Percentiles rank a stretch among this genome's conserved stretches.
Conservation (phyloP, 2,329 filamentous ascomycete species). For the Phyllosticta ampelicida region DNA sequence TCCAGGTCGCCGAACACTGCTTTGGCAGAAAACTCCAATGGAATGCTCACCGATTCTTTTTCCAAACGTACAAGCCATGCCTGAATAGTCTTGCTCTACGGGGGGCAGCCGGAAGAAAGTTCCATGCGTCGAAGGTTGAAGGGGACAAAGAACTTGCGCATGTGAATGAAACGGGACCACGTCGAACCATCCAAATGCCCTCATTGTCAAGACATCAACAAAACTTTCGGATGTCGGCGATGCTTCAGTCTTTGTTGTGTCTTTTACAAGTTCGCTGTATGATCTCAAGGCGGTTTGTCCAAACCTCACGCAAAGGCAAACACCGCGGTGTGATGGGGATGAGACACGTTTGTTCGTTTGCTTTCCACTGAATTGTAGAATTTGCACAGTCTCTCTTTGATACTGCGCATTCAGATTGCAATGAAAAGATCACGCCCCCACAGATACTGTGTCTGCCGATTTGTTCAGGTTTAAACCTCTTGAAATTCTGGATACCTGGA, state of each 20-base stretch:
- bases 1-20: too few relatives aligned
- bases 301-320: background rate
- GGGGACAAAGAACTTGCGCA: background rate
- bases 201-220: background rate
- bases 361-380: background rate
- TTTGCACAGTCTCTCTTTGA: background rate
- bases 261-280: background rate
- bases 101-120: background rate
- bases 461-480: background rate
- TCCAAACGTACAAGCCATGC: background rate
- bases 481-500: background rate
- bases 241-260: background rate
- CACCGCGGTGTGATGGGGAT: background rate
- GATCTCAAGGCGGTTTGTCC: background rate
- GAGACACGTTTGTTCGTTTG: background rate
- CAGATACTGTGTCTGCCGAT: background rate
- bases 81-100: background rate
- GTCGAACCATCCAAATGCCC: background rate
- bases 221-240: background rate
- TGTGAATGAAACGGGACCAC: background rate
- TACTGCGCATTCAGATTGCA: background rate
- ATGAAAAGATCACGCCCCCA: background rate
- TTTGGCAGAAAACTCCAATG: too few relatives aligned
- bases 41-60: background rate
- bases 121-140: background rate